Conservation (phyloP, 805 yeast species). For the Sugiyamaella valdiviana region DNA sequence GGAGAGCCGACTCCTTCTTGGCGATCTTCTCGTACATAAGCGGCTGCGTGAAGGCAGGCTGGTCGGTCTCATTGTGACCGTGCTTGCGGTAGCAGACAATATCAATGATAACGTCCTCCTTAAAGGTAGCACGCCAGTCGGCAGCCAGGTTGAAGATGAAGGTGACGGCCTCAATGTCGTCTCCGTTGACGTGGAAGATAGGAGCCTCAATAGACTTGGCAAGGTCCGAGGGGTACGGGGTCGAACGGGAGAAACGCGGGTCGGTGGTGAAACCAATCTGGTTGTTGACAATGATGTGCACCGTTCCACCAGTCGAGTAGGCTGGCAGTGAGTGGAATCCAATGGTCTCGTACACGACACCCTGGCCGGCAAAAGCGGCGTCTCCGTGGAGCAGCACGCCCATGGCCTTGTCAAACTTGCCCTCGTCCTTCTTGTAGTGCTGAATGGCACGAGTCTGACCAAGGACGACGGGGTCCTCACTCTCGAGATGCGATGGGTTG, state of each 20-base stretch:
- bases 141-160: slow-evolving; percentile 95
- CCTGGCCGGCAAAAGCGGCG: slow-evolving; percentile 98
- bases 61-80: slow-evolving; percentile 99
- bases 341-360: slow-evolving; percentile 98
- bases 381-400: slow-evolving; percentile 96
- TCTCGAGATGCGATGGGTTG: slow-evolving; percentile 98
- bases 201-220: slow-evolving; percentile 97
- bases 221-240: slow-evolving; percentile 95
- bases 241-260: slow-evolving; percentile 95
- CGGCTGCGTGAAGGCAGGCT: slow-evolving; percentile 98
- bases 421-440: slow-evolving; percentile 83
- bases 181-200: slow-evolving; percentile 98
- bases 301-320: slow-evolving; percentile 96
- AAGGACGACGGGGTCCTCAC: slow-evolving; percentile 97
- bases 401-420: slow-evolving; percentile 78
- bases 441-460: slow-evolving; percentile 97
- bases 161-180: slow-evolving; percentile 89
- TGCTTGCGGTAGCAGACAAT: slow-evolving; percentile 97
- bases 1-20: slow-evolving; percentile 81
- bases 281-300: slow-evolving; percentile 92
- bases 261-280: slow-evolving; percentile 99
- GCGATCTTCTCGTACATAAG: slow-evolving; percentile 91
- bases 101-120: slow-evolving; percentile 92
- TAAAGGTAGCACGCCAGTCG: slow-evolving; percentile 96
- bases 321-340: slow-evolving; percentile 91